These are phyloP conservation scores for Trametes coccinea DNA, from an alignment of 768 basidiomycete species.

Conservation along the genomic window DNA sequence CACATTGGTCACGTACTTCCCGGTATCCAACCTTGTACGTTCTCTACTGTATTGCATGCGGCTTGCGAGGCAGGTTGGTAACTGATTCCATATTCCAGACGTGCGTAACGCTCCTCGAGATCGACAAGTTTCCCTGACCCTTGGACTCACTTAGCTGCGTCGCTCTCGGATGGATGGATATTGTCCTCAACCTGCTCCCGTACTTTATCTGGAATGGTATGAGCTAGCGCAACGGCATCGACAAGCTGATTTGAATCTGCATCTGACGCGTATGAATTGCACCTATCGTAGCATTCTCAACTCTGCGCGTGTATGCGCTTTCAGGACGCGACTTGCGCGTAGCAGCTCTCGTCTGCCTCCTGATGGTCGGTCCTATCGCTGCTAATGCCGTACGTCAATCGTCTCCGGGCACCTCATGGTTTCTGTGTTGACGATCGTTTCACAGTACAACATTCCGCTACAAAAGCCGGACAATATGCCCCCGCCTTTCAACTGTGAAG, in stretches of 20 bases:
- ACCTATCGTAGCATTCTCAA: slow-evolving; percentile 7
- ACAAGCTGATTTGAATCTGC: too few relatives aligned
- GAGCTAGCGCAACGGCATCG: background rate
- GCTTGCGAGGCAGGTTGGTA: too few relatives aligned
- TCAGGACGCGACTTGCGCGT: slow-evolving; percentile 2
- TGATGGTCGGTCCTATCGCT: slow-evolving; percentile 5
- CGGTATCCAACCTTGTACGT: background rate
- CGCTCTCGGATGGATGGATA: background rate
- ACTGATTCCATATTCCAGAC: background rate
- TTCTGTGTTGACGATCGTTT: background rate
- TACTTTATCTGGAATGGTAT: slow-evolving; percentile 5
- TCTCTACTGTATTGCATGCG: too few relatives aligned
- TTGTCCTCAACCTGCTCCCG: slow-evolving; percentile 4
- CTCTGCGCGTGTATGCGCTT: slow-evolving; percentile 17
- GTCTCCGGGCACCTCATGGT: background rate
- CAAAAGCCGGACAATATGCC: slow-evolving; percentile 6
- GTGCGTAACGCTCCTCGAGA: background rate
- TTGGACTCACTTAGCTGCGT: background rate
- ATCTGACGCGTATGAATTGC: too few relatives aligned
- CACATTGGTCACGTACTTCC: background rate
- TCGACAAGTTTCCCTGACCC: too few relatives aligned
- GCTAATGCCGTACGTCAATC: slow-evolving; percentile 1
- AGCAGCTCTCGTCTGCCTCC: background rate
- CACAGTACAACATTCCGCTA: background rate
- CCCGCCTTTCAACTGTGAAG: background rate